Percentiles rank a stretch among this genome's conserved stretches.
Evolutionary conservation across 1,284 basidiomycete species (phyloP).

Genomic region (Ceratobasidium sp.): DNA sequence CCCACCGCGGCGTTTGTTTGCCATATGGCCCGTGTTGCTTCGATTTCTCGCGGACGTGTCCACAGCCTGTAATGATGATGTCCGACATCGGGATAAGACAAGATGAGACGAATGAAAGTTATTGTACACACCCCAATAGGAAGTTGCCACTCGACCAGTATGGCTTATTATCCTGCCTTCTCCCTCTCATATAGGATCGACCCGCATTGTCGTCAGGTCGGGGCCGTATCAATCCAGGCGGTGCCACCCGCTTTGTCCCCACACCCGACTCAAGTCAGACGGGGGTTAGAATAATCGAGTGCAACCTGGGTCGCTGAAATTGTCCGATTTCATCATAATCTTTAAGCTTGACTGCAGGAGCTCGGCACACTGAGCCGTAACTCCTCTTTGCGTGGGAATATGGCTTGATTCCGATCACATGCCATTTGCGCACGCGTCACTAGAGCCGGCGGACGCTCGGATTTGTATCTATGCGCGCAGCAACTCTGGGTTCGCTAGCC

Average conservation of each 20-base stretch:
- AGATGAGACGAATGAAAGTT: conserved; percentile 3
- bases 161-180: conserved; percentile 1
- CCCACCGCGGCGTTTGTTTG: conserved; percentile 13
- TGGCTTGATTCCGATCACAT: not conserved
- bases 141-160: not conserved
- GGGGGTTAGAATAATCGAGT: not conserved
- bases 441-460: not conserved
- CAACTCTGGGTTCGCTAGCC: no score
- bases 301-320: not conserved
- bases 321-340: not conserved
- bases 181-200: not conserved
- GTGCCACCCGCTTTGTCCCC: conserved; percentile 1
- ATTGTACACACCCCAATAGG: not conserved
- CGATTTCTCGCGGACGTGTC: not conserved
- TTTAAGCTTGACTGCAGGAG: not conserved
- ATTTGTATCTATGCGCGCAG: no score
- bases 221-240: not conserved
- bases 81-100: conserved; percentile 22
- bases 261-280: not conserved
- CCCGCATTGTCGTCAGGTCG: not conserved
- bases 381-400: not conserved
- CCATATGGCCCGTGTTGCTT: conserved; percentile 20
- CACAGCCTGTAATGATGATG: not conserved
- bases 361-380: not conserved
- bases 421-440: not conserved